Evolutionary conservation across 495 filamentous ascomycete genomes (phyloP), one percentile per base, ranked within the genome.

Genomic region (Lichina pygmaea): DNA sequence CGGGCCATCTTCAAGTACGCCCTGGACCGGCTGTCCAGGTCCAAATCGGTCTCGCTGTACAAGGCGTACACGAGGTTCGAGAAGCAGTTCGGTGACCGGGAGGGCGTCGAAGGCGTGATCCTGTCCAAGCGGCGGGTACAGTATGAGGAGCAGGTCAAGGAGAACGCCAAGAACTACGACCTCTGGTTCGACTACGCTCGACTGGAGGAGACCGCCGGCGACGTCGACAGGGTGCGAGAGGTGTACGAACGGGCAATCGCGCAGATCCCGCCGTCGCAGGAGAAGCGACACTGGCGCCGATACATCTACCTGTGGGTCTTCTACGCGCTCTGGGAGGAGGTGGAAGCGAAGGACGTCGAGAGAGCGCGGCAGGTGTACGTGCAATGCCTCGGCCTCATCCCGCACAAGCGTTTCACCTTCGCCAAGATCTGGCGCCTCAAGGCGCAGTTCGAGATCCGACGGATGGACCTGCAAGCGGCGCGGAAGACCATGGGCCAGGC

Each of bases 241-340:
- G 73, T 89, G 38, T 97, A 95, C 60, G 91, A 97, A 62, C 72
- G 83, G 46, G 89, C 91, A 1, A 93, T 97, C 54, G 86, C 89
- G 31, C 89, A 97, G 53, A 75, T 95, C 8, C 89, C 89, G 12
- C 89, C 89, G 8, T 91, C 82, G 4, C 81, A 91, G 52, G 89
- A 95, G 61, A 97, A 97, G 64, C 72, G 89, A 36, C 86, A 95
- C 59, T 97, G 89, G 89, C 69, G 89, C 47, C 66, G 89, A 24
- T 97, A 97, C 57, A 92, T 97, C 49, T 97, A 93, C 58, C 70
- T 97, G 4, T 97, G 86, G 80, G 72, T 94, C 41, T 93, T 94
- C 63, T 97, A 97, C 60, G 89, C 91, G 1, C 60, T 93, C 13
- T 95, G 77, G 73, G 86, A 94, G 57, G 89, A 95, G 54, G 73